Conservation (phyloP, 2,329 filamentous ascomycete genomes). For the Colletotrichum navitas region DNA sequence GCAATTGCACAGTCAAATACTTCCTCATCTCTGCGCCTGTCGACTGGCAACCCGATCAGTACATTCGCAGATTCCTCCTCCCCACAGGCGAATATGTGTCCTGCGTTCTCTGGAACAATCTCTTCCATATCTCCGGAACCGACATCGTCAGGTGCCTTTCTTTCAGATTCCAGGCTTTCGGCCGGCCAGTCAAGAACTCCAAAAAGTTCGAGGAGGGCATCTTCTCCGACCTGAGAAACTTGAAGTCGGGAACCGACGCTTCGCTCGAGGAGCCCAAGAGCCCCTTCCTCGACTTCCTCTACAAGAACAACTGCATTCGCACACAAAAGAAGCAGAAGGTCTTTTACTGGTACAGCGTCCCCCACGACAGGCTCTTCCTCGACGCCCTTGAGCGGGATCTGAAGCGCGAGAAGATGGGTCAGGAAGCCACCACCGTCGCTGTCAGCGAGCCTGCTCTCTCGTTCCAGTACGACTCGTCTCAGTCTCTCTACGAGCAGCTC, state of each 20-base stretch:
- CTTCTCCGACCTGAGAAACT: slow-evolving; percentile 97
- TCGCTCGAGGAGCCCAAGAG: slow-evolving; percentile 99
- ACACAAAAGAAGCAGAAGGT: slow-evolving; percentile 99
- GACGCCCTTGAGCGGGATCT: slow-evolving; percentile 97
- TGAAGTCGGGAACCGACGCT: slow-evolving; percentile 98
- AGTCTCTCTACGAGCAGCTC: slow-evolving; percentile 98
- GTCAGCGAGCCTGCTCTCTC: slow-evolving; percentile 97
- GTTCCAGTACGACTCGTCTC: slow-evolving; percentile 99
- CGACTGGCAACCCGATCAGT: slow-evolving; percentile 96
- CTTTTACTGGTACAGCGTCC: slow-evolving; percentile 99
- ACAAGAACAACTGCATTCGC: slow-evolving; percentile 99
- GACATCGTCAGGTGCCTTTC: slow-evolving; percentile 98
- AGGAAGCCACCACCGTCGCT: slow-evolving; percentile 96
- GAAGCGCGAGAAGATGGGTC: slow-evolving; percentile 99
- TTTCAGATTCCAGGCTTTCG: slow-evolving; percentile 98
- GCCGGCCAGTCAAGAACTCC: slow-evolving; percentile 97
- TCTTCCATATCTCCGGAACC: slow-evolving; percentile 99
- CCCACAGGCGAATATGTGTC: slow-evolving; percentile 99
- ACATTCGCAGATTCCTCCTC: slow-evolving; percentile 93
- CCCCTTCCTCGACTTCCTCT: slow-evolving; percentile 96
- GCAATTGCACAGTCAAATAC: slow-evolving; percentile 83
- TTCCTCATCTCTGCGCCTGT: slow-evolving; percentile 99
- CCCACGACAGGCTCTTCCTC: slow-evolving; percentile 96
- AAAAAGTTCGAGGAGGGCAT: slow-evolving; percentile 99
- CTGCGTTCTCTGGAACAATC: slow-evolving; percentile 98